Evolutionary conservation across 352 stramenopile genomes (phyloP).

Genomic region (Phytophthora hibernalis): DNA sequence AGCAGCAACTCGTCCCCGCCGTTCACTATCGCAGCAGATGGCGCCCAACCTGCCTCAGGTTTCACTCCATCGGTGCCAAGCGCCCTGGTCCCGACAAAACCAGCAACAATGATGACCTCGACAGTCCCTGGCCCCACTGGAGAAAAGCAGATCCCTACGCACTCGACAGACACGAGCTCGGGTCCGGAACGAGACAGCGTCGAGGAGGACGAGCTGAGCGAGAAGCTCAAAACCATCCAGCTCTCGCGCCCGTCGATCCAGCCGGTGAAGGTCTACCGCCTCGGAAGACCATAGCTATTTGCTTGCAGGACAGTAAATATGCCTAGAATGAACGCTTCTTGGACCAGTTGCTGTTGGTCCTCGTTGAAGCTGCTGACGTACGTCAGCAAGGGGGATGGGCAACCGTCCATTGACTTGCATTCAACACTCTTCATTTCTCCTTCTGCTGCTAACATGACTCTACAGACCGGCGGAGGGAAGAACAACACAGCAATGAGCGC

Average conservation of each 20-base stretch:
- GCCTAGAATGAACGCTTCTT: conserved; percentile 4
- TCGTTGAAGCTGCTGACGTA: conserved; percentile 17
- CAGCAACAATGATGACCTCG: conserved; percentile 9
- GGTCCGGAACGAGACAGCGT: conserved; percentile 38
- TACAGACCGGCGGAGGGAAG: conserved; percentile 3
- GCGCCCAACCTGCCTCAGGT: conserved; percentile 3
- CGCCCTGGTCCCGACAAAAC: conserved; percentile 17
- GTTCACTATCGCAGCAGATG: conserved; percentile 7
- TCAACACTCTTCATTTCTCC: conserved; percentile 24
- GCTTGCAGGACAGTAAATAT: not conserved
- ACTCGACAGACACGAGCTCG: conserved; percentile 13
- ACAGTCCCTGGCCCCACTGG: not conserved
- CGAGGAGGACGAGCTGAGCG: conserved; percentile 61
- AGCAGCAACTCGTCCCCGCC: conserved; percentile 13
- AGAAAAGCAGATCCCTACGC: conserved; percentile 21
- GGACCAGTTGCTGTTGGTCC: conserved; percentile 17
- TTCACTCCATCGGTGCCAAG: conserved; percentile 17
- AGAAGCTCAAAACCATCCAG: conserved; percentile 76
- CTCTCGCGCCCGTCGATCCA: conserved; percentile 64
- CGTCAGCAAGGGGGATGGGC: conserved; percentile 19
- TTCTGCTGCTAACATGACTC: conserved; percentile 13
- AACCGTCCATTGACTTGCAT: conserved; percentile 19
- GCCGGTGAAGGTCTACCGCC: conserved; percentile 54
- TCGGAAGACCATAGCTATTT: conserved; percentile 20
- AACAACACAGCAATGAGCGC: conserved; percentile 1